Base-by-base conservation (phyloP, 2,329 filamentous ascomycete species). In the Mycosphaerella sp. region DNA sequence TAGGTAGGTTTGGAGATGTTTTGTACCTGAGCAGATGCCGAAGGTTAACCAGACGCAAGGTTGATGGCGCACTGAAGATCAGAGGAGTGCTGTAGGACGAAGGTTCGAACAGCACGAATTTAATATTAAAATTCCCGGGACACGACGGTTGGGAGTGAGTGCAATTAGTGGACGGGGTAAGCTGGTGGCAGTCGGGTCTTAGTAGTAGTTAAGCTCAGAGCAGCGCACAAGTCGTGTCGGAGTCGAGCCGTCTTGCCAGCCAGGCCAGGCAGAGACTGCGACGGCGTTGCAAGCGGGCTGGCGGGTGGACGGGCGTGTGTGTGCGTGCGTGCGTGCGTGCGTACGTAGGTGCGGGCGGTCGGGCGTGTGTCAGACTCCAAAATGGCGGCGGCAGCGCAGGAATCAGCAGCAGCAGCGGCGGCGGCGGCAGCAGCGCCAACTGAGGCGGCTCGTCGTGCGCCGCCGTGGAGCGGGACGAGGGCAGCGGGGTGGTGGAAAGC, bases 41-140 rank as follows among this genome's bases (percentile, higher is more conserved):
- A 60, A 60, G 59, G 58, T 59, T 60, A 57, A 62, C 40, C 53
- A 44, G 48, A 56, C 45, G 58, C 59, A 55, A 62, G 59, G 59
- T 62, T 62, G 58, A 57, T 60, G 58, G 59, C 59, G 59, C 55
- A 60, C 55, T 54, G 59, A 43, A 56, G 55, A 58, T 38, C 34
- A 38, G 34, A 38, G 34, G 34, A 29, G 26, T 6, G 26, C 26
- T 38, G 34, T 38, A 38, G 34, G 34, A 38, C 34, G 34, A 38
- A 38, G 7, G 34, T 38, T 38, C 34, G 34, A 11, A 4, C 34
- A 3, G 34, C 34, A 42, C 47, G 51, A 54, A 53, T 55, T 60
- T 54, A 53, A 59, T 55, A 50, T 53, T 48, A 43, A 51, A 40
- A 56, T 49, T 56, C 54, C 49, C 54, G 49, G 49, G 48, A 40